Base-by-base conservation (phyloP, 352 stramenopile species). In the Aphanomyces invadans region DNA sequence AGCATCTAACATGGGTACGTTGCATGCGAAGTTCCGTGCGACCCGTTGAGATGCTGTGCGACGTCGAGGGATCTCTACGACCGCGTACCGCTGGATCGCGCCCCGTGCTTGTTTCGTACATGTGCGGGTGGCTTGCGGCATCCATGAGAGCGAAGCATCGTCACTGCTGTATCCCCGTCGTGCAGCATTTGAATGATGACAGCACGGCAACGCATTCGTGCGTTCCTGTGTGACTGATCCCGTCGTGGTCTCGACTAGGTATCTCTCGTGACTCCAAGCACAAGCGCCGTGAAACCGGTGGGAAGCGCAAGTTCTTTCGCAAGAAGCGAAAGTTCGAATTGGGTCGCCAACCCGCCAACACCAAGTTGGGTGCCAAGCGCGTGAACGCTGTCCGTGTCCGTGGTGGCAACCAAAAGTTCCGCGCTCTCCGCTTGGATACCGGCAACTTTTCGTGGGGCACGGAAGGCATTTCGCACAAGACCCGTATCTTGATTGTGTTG, bases 251-350 rank as follows among this genome's bases (percentile, higher is more conserved):
- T 42, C 36, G 44, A n/a, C 33, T 85, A 98, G 97, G 97, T 98
- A 99, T 99, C 86, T 98, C 95, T 85, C 96, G 97, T 88, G 97
- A 99, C 92, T 98, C 95, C 76, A 91, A 86, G 71, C 97, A 99
- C 89, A 99, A 99, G 90, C 96, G 97, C 80, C 95, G 97, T 75
- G 91, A 98, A 85, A 99, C 97, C 70, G 97, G 97, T 92, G 97
- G 97, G 71, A 98, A 98, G 88, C 96, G 97, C 68, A 88, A 89
- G 65, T 86, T 97, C 78, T 97, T 89, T 83, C 92, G 92, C 79
- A 99, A 99, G 92, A 99, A 99, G 97, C 89, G 97, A 75, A 94
- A 94, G 93, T 99, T 99, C 83, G 96, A 99, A 83, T 79, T 98
- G 69, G 97, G 97, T 64, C 95, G 97, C 78, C 97, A 97, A 73